phyloP scores from a whole-genome alignment of 805 yeast species.

The Wickerhamomyces bovis region DNA sequence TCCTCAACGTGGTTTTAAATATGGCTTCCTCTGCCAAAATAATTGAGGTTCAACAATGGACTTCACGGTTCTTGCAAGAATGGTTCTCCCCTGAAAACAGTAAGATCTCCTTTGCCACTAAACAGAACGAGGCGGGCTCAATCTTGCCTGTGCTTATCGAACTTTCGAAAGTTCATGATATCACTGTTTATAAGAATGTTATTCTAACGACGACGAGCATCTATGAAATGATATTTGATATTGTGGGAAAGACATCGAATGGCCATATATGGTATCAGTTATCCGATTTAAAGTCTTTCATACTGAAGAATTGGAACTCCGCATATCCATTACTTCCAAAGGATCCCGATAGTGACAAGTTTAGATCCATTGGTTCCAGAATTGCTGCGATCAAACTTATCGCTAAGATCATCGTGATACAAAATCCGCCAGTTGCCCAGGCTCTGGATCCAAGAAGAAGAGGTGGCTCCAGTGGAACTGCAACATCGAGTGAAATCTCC shows the following conservation, averaged over 20 bases:
- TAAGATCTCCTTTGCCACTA: slow-evolving; percentile 7
- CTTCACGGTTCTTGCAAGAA: slow-evolving; percentile 18
- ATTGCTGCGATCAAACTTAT: slow-evolving; percentile 72
- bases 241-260: slow-evolving; percentile 37
- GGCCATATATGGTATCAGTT: slow-evolving; percentile 48
- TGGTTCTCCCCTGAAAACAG: slow-evolving; percentile 13
- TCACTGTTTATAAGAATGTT: slow-evolving; percentile 30
- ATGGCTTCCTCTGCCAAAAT: slow-evolving; percentile 7
- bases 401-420: slow-evolving; percentile 50
- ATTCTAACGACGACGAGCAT: slow-evolving; percentile 35
- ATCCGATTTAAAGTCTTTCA: slow-evolving; percentile 45
- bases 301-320: slow-evolving; percentile 58
- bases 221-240: slow-evolving; percentile 41
- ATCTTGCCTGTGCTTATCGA: slow-evolving; percentile 13
- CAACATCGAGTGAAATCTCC: slow-evolving; percentile 18
- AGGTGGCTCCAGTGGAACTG: slow-evolving; percentile 5
- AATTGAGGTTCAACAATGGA: slow-evolving; percentile 23
- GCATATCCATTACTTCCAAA: slow-evolving; percentile 44
- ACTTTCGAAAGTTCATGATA: slow-evolving; percentile 20
- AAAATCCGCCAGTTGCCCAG: slow-evolving; percentile 33
- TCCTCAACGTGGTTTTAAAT: slow-evolving; percentile 12
- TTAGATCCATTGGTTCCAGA: slow-evolving; percentile 51
- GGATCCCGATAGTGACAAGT: slow-evolving; percentile 21
- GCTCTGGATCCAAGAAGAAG: slow-evolving; percentile 22
- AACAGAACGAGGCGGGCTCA: slow-evolving; percentile 12